Conservation (phyloP, 345 rosid genomes). For the Raphanus raphanistrum region DNA sequence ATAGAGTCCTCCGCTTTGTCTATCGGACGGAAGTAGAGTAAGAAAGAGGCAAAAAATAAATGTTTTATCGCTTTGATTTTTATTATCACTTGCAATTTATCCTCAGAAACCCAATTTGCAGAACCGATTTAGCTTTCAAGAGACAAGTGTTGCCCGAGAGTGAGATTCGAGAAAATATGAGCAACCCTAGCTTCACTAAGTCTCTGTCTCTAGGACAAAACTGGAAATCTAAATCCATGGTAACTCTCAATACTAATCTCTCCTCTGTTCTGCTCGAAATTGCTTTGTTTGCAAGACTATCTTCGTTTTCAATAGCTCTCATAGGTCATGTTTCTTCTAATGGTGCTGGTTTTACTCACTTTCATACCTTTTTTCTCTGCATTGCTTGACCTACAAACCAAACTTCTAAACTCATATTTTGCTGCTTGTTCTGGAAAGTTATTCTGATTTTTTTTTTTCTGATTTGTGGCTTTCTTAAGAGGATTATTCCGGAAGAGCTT, state of each 20-base stretch:
- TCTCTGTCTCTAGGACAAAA: conserved; percentile 6
- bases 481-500: conserved; percentile 31
- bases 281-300: not conserved
- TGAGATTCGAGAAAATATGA: not conserved
- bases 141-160: not conserved
- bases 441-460: not conserved
- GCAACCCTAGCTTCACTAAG: conserved; percentile 25
- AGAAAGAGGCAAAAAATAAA: not conserved
- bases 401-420: not conserved
- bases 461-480: conserved; percentile 5
- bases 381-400: not conserved
- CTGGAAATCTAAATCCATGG: conserved; percentile 34
- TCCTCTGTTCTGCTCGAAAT: not conserved
- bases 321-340: not conserved
- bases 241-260: not conserved
- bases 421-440: not conserved
- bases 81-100: not conserved
- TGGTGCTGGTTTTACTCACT: not conserved
- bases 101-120: not conserved
- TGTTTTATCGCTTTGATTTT: not conserved
- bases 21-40: not conserved
- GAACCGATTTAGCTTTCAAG: not conserved
- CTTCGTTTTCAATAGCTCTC: not conserved
- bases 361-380: not conserved
- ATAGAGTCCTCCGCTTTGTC: not conserved